Percentiles rank a stretch among this genome's conserved stretches.
These are phyloP conservation scores for Curvularia lunata DNA, from an alignment of 2,329 filamentous ascomycete genomes.

Conservation along the genomic window DNA sequence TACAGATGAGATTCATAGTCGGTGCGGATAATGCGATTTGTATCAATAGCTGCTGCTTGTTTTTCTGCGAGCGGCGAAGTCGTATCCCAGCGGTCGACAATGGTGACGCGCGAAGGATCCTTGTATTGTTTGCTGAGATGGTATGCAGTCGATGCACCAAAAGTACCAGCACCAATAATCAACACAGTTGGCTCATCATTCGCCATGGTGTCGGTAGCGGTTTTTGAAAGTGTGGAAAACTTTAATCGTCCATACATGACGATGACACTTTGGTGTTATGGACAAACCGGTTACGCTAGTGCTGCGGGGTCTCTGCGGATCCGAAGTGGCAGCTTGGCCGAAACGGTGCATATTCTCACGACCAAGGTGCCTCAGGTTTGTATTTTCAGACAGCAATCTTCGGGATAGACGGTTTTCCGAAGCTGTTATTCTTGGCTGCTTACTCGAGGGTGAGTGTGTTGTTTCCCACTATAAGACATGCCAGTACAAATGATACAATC, in stretches of 20 bases:
- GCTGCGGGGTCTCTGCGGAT: conserved; percentile 19
- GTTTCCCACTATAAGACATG: neutral
- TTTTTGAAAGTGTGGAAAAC: neutral
- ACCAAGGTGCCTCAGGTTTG: neutral
- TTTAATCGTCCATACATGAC: neutral
- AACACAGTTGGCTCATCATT: conserved; percentile 46
- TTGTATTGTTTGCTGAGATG: conserved; percentile 62
- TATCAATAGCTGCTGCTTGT: conserved; percentile 63
- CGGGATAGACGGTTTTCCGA: neutral
- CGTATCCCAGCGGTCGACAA: conserved; percentile 38
- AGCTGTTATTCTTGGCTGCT: neutral
- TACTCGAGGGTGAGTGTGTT: neutral
- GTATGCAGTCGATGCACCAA: conserved; percentile 70
- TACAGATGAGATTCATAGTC: conserved; percentile 66
- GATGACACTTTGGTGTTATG: conserved; percentile 7
- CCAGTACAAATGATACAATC: neutral
- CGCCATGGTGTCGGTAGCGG: conserved; percentile 9
- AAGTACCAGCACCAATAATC: conserved; percentile 70
- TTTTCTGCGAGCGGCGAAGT: conserved; percentile 51
- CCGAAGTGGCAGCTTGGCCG: conserved; percentile 13
- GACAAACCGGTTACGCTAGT: conserved; percentile 14
- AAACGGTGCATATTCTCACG: conserved; percentile 11
- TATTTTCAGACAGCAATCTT: neutral
- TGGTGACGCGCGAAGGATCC: conserved; percentile 46
- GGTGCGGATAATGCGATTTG: conserved; percentile 67